Evolutionary conservation across 768 basidiomycete genomes (phyloP).

Genomic region (Suillus brevipes): DNA sequence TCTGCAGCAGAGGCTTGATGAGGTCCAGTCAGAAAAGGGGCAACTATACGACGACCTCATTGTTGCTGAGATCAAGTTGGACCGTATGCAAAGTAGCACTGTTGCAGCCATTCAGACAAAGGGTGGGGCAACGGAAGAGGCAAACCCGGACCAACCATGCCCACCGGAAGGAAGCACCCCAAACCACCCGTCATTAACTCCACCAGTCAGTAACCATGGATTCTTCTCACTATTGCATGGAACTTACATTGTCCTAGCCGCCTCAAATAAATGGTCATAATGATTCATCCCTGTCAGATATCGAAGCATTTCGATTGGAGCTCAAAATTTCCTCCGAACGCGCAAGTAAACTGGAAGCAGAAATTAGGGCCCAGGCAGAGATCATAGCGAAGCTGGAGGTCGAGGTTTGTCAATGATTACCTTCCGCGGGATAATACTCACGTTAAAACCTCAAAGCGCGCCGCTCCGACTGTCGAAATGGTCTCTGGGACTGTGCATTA

Average conservation of each 20-base stretch:
- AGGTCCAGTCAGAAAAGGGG: constrained; percentile 49
- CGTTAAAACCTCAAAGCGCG: not conserved
- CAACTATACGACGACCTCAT: constrained; percentile 52
- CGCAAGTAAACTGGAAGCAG: constrained; percentile 48
- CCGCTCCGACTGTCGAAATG: constrained; percentile 41
- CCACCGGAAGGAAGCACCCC: constrained; percentile 44
- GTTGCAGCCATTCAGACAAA: constrained; percentile 48
- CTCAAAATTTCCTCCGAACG: constrained; percentile 38
- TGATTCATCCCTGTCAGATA: constrained; percentile 40
- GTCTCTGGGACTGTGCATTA: constrained; percentile 54
- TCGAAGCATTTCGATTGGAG: constrained; percentile 37
- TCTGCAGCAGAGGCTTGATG: constrained; percentile 48
- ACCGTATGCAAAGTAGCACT: constrained; percentile 57
- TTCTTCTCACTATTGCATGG: constrained; percentile 14
- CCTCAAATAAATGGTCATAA: constrained; percentile 40
- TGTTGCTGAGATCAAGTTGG: constrained; percentile 59
- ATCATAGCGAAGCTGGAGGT: constrained; percentile 45
- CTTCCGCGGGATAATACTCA: constrained; percentile 35
- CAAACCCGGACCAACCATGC: constrained; percentile 25
- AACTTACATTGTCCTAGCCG: constrained; percentile 46
- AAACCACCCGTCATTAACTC: constrained; percentile 56
- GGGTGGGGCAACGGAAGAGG: constrained; percentile 34
- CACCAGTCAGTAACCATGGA: constrained; percentile 66
- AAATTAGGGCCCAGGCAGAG: constrained; percentile 45
- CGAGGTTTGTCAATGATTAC: constrained; percentile 38